phyloP scores from a whole-genome alignment of 2,329 filamentous ascomycete genomes.

The Chrysoporthe puriensis region DNA sequence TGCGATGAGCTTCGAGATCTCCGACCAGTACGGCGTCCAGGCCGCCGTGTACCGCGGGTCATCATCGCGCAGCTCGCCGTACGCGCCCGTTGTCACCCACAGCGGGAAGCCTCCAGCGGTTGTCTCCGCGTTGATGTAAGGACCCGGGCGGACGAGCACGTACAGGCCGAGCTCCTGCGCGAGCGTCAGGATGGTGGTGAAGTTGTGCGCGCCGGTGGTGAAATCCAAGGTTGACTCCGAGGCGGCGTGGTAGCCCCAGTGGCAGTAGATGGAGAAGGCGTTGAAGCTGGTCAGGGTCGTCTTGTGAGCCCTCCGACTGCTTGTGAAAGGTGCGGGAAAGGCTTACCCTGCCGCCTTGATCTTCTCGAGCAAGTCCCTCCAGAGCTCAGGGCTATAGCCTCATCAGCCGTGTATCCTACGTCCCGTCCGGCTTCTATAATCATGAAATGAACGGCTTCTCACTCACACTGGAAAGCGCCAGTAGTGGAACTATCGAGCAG shows the following conservation, averaged over 20 bases:
- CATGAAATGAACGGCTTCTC: background rate
- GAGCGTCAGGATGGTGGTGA: constrained; percentile 54
- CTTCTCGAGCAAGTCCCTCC: constrained; percentile 48
- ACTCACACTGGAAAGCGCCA: constrained; percentile 47
- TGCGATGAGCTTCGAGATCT: constrained; percentile 53
- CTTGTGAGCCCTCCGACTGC: background rate
- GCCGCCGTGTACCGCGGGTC: constrained; percentile 56
- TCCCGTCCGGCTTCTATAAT: too few species aligned
- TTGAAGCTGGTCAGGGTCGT: constrained; percentile 40
- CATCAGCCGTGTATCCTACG: background rate
- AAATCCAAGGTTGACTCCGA: constrained; percentile 47
- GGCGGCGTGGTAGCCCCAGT: constrained; percentile 47
- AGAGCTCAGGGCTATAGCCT: constrained; percentile 39
- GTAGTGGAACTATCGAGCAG: constrained; percentile 42
- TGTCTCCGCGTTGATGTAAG: constrained; percentile 67
- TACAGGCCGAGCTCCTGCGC: constrained; percentile 59
- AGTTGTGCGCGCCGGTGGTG: constrained; percentile 55
- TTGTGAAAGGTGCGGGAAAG: too few species aligned
- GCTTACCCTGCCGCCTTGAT: constrained; percentile 45
- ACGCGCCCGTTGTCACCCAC: constrained; percentile 65
- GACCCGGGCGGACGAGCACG: constrained; percentile 60
- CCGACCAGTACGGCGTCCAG: constrained; percentile 57
- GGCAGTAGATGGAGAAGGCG: constrained; percentile 47
- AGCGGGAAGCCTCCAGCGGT: constrained; percentile 65
- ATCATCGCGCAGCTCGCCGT: constrained; percentile 56